phyloP scores from a whole-genome alignment of 2,329 filamentous ascomycete species.

The Dothideomycetidae sp. region DNA sequence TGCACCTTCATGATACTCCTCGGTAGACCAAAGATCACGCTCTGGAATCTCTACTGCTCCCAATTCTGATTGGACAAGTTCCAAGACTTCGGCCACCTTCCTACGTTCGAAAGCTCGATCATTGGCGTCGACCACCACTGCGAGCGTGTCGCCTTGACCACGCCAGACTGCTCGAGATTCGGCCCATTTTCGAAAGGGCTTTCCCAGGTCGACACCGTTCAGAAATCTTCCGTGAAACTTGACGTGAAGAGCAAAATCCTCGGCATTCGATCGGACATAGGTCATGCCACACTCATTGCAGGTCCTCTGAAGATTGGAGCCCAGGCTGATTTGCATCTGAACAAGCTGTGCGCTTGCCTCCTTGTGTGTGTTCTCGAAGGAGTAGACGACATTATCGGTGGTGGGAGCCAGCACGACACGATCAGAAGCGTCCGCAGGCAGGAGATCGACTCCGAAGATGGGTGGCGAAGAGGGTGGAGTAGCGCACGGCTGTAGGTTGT shows the following conservation, averaged over 20 bases:
- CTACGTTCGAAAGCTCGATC: conserved; percentile 39
- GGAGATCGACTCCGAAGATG: conserved; percentile 21
- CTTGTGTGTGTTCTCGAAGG: too few relatives aligned
- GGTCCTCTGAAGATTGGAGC: conserved; percentile 39
- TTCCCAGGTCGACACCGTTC: conserved; percentile 47
- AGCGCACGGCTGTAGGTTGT: conserved; percentile 19
- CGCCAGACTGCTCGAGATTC: conserved; percentile 9
- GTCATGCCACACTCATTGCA: conserved; percentile 52
- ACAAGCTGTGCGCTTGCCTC: conserved; percentile 27
- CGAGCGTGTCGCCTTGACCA: conserved; percentile 29
- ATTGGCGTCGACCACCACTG: conserved; percentile 44
- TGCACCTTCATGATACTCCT: conserved; percentile 12
- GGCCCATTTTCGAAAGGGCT: conserved; percentile 37
- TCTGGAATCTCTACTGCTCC: conserved; percentile 46
- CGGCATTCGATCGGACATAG: conserved; percentile 46
- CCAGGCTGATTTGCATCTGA: conserved; percentile 49
- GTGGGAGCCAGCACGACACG: conserved; percentile 16
- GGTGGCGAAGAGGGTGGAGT: conserved; percentile 41
- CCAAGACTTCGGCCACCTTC: conserved; percentile 39
- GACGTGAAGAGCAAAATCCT: conserved; percentile 48
- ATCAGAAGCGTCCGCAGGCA: conserved; percentile 17
- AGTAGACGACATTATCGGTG: conserved; percentile 24
- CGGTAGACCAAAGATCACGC: conserved; percentile 39
- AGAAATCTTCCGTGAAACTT: conserved; percentile 50
- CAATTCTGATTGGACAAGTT: conserved; percentile 48